A percentile compares a stretch with the other conserved stretches of the same genome.
phyloP scores from a whole-genome alignment of 1,284 basidiomycete species.

The Sanguinoderma infundibulare region DNA sequence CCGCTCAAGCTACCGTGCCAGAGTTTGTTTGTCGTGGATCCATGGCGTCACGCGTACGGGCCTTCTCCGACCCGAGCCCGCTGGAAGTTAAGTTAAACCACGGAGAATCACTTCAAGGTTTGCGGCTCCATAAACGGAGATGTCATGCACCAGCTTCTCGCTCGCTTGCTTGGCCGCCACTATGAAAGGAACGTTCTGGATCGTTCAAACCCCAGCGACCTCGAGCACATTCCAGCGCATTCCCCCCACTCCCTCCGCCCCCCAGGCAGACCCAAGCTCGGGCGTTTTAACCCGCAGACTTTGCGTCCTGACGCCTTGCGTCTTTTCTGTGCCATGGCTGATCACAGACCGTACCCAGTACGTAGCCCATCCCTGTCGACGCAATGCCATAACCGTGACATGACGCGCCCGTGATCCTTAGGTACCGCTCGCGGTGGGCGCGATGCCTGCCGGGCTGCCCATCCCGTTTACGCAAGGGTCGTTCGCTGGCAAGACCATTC shows the following conservation, averaged over 20 bases:
- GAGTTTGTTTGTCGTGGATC: too few relatives aligned
- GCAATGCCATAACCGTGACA: too few relatives aligned
- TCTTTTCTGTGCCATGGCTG: background rate
- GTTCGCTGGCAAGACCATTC: conserved; percentile 14
- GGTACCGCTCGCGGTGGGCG: background rate
- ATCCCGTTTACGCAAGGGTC: conserved; percentile 1
- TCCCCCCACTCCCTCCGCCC: background rate
- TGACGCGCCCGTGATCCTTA: background rate
- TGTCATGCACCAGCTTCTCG: background rate
- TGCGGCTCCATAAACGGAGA: background rate
- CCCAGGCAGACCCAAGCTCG: background rate
- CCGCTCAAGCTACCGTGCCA: too few relatives aligned
- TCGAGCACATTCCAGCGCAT: too few relatives aligned
- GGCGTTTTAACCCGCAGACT: background rate
- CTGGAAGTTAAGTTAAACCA: too few relatives aligned
- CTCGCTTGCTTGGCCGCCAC: background rate
- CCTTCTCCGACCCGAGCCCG: too few relatives aligned
- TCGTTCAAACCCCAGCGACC: background rate
- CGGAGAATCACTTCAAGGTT: background rate
- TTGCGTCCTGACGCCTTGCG: background rate
- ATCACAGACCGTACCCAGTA: background rate
- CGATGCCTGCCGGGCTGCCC: background rate
- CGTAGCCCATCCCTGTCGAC: background rate
- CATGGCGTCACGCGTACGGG: too few relatives aligned
- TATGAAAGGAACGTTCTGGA: background rate